A percentile compares a stretch with the other conserved stretches of the same genome.
Conservation (phyloP, 2,329 filamentous ascomycete genomes). For the Exophiala alcalophila region DNA sequence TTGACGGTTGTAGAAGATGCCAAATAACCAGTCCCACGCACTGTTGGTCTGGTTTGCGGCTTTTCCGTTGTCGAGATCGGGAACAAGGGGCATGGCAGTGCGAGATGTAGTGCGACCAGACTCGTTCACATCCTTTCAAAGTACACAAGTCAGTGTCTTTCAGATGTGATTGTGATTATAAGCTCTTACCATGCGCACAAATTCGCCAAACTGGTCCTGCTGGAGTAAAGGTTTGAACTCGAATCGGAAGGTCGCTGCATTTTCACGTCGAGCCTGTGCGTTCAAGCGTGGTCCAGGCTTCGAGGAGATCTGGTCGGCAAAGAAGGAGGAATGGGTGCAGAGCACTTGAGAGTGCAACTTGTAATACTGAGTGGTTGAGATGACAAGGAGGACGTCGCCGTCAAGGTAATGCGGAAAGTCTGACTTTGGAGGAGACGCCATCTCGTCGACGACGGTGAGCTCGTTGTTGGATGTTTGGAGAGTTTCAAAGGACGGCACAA, state of each 20-base stretch:
- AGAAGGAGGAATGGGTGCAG: conserved; percentile 27
- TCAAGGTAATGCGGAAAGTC: conserved; percentile 39
- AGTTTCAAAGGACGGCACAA: background rate
- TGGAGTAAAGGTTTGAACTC: conserved; percentile 15
- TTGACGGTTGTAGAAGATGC: conserved; percentile 46
- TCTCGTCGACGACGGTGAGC: conserved; percentile 15
- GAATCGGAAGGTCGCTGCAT: conserved; percentile 29
- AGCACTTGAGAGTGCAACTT: conserved; percentile 39
- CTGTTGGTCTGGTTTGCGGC: conserved; percentile 22
- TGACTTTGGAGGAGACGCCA: conserved; percentile 21
- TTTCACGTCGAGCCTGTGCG: conserved; percentile 32
- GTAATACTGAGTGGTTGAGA: conserved; percentile 38
- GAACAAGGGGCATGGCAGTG: conserved; percentile 20
- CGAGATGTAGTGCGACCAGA: conserved; percentile 32
- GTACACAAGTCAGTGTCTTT: conserved; percentile 4
- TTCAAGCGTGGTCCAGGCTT: conserved; percentile 32
- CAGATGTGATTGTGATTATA: background rate
- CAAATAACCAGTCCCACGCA: conserved; percentile 46
- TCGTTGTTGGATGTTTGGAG: background rate
- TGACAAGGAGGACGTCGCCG: conserved; percentile 41
- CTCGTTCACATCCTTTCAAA: conserved; percentile 36
- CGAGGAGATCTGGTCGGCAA: conserved; percentile 28
- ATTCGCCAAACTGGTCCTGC: conserved; percentile 15
- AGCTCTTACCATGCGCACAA: conserved; percentile 24
- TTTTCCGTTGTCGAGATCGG: conserved; percentile 39